Percentiles rank a stretch among this genome's conserved stretches.
These are phyloP conservation scores for Leccinum disarticulatum DNA, from an alignment of 768 basidiomycete species.

Conservation along the genomic window DNA sequence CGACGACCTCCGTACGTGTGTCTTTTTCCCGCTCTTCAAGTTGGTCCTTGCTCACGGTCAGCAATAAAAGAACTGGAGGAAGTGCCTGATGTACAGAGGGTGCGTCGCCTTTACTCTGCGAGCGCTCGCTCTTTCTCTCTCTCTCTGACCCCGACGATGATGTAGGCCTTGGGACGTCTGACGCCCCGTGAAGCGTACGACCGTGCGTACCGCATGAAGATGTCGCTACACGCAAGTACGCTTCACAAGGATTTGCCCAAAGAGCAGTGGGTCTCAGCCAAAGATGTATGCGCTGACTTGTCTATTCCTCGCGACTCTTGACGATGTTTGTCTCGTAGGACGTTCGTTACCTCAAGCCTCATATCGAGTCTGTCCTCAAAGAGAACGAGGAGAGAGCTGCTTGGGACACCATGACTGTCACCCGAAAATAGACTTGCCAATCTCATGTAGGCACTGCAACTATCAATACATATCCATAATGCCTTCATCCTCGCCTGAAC, in stretches of 20 bases:
- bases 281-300: conserved; percentile 56
- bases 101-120: conserved; percentile 33
- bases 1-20: conserved; percentile 88
- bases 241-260: conserved; percentile 79
- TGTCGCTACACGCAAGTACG: conserved; percentile 72
- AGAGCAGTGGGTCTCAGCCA: conserved; percentile 72
- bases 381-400: conserved; percentile 75
- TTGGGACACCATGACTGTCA: conserved; percentile 80
- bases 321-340: conserved; percentile 54
- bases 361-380: conserved; percentile 66
- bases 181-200: conserved; percentile 81
- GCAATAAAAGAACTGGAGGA: conserved; percentile 69
- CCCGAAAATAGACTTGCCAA: conserved; percentile 54
- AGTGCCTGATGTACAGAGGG: conserved; percentile 73
- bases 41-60: not conserved
- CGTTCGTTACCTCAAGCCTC: conserved; percentile 81
- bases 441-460: conserved; percentile 26
- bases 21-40: conserved; percentile 3
- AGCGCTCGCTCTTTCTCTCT: not conserved
- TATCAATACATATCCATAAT: conserved; percentile 21
- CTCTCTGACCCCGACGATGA: conserved; percentile 1
- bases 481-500: not conserved
- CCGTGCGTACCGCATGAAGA: conserved; percentile 85
- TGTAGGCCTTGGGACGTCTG: conserved; percentile 81
- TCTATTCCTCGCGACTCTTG: conserved; percentile 1